Base-by-base conservation (phyloP, 2,329 filamentous ascomycete genomes). In the Aspergillus sp. region DNA sequence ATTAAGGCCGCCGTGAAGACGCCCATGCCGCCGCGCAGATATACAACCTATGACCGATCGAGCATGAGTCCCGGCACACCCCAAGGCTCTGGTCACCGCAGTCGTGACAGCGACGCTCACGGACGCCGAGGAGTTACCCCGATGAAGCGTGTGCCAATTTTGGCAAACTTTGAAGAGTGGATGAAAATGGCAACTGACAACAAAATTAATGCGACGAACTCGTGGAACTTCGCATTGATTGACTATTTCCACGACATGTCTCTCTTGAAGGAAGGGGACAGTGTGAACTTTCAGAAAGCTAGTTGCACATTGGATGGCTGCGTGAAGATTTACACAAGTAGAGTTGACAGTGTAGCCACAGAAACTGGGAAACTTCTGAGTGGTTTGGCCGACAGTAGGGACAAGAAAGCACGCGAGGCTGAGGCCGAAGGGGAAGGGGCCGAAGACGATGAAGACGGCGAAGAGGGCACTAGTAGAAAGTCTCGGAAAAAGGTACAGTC, bases 131-230 rank as follows among this genome's bases (percentile, higher is more conserved):
- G 89, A 39, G 89, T 96, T 54, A 97, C 95, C 59, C 95, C 93
- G 54, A 93, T 96, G 89, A 96, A 96, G 82, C 90, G 93, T 60
- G 91, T 96, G 27, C 95, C 95, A 1, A 90, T 99, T 67, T 81
- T 99, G 55, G 95, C 95, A 70, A 99, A 99, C 77, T 99, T 98
- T 68, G 95, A 99, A 75, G 95, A 99, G 74, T 98, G 93, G 95
- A 98, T 99, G 92, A 99, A 98, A 82, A 96, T 99, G 92, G 95
- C 95, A 2, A 98, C 95, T 15, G 95, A 99, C 79, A 99, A 99
- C 79, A 95, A 95, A 77, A 99, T 99, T 82, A 99, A 98, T 73
- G 93, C 95, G 49, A 87, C 89, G 59, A 99, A 99, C 76, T 97
- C 93, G 31, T 99, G 95, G 95, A 98, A 98, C 75, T 98, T 99